phyloP scores from a whole-genome alignment of 2,329 filamentous ascomycete species.

The Curvularia spicifera region DNA sequence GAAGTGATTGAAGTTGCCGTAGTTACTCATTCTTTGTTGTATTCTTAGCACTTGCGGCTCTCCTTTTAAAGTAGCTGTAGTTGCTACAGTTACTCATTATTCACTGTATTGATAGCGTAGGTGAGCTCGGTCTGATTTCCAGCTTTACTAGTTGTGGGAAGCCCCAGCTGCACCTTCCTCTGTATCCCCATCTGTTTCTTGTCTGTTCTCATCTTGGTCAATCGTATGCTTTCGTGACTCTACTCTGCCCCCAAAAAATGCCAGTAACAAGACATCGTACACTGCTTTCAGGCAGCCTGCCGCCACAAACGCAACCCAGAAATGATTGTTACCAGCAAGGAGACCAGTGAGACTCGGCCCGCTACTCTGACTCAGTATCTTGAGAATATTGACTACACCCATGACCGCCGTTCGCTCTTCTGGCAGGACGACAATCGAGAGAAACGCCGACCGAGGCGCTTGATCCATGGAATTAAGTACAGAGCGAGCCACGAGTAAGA shows the following conservation, averaged over 20 bases:
- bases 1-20: no score
- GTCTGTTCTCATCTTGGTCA: constrained; percentile 2
- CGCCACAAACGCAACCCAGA: constrained; percentile 50
- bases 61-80: no score
- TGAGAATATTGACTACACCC: constrained; percentile 50
- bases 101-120: no score
- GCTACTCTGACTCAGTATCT: constrained; percentile 44
- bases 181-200: constrained; percentile 1
- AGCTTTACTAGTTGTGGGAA: no score
- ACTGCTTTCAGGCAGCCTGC: constrained; percentile 46
- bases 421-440: constrained; percentile 42
- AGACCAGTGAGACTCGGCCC: constrained; percentile 48
- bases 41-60: no score
- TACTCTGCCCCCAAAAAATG: constrained; percentile 42
- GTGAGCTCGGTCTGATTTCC: no score
- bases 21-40: no score
- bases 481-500: constrained; percentile 40
- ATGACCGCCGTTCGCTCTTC: constrained; percentile 49
- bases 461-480: constrained; percentile 49
- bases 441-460: constrained; percentile 47
- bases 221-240: constrained; percentile 19
- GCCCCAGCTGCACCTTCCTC: neutral
- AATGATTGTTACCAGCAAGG: constrained; percentile 40
- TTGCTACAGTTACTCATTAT: no score
- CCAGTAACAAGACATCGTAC: constrained; percentile 48